Evolutionary conservation across 140 eudicot genomes (phyloP), one percentile per base, ranked within the genome.

Genomic region (Flaveria floridana): DNA sequence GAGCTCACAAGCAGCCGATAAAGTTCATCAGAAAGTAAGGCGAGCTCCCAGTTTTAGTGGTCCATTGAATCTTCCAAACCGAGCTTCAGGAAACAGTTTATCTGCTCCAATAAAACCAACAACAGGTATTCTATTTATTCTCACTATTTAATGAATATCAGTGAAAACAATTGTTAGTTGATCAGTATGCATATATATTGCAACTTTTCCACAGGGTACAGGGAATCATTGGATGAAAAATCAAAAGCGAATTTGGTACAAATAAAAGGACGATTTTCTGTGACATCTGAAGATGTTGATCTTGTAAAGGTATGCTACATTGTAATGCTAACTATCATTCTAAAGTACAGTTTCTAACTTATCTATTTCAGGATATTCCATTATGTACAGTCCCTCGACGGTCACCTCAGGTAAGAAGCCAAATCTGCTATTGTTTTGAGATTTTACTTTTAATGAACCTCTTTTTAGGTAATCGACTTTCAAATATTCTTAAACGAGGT

Each of bases 61-160:
- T 77, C 99, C 99, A 42, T 73, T 94, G 76, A 90, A 83, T 80
- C 95, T 94, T 65, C 96, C 99, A 19, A 94, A 78, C 46, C 91
- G 97, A 73, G 99, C 97, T 82, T 94, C 99, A 21, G 97, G 95
- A 79, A 94, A 94, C 82, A 94, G 99, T 87, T 83, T 90, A 77
- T 94, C 99, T 69, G 99, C 99, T 81, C 99, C 99, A 58, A 91
- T 94, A 57, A 90, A 94, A 74, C 85, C 99, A 48, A 86, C 99
- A 21, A 96, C 89, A 88, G 99, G 99, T 71, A 48, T 42, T 76
- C 42, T 93, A 65, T 59, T 78, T 42, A 72, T 71, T 65, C 48
- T 23, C 66, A 62, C 48, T 56, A 51, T 48, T 13, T 41, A 25
- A 13, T 34, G 6, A 73, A 76, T 62, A 42, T n/a, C 37, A 14